Conservation (phyloP, 2,329 filamentous ascomycete genomes). For the Eutypella sp. region DNA sequence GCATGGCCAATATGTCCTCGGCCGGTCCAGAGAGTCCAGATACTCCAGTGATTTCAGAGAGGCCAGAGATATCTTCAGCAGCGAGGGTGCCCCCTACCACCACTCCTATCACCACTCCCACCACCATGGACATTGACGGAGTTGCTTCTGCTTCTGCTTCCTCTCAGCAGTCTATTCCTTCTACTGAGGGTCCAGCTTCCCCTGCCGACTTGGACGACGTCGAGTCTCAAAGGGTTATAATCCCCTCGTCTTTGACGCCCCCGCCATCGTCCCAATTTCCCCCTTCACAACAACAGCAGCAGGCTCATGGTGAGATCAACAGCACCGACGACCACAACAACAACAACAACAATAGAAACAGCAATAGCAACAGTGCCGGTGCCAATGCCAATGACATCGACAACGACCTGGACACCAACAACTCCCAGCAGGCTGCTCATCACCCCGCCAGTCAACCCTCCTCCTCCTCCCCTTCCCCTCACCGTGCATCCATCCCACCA, state of each 20-base stretch:
- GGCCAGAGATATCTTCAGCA: not conserved
- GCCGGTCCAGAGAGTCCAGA: no score
- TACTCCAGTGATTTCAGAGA: no score
- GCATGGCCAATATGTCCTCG: no score
- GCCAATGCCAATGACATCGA: no score
- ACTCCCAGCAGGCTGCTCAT: slow-evolving; percentile 43
- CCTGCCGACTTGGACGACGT: slow-evolving; percentile 47
- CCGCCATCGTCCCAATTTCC: slow-evolving; percentile 50
- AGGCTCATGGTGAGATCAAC: no score
- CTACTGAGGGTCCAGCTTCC: slow-evolving; percentile 51
- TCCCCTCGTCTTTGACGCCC: slow-evolving; percentile 54
- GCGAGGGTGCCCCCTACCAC: slow-evolving; percentile 8
- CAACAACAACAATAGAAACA: not conserved
- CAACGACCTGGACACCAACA: slow-evolving; percentile 28
- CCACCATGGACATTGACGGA: not conserved
- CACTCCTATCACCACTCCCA: slow-evolving; percentile 2
- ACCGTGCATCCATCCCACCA: no score
- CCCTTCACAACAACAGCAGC: slow-evolving; percentile 21
- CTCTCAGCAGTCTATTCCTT: slow-evolving; percentile 52
- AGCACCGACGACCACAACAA: no score
- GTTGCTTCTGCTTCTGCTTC: slow-evolving; percentile 17
- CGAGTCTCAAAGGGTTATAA: slow-evolving; percentile 37
- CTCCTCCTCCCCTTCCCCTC: not conserved
- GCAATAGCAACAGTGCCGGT: not conserved
- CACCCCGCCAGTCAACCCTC: slow-evolving; percentile 12